A percentile compares a stretch with the other conserved stretches of the same genome.
Conservation (phyloP, 148 eudicot species). For the Silene conica region DNA sequence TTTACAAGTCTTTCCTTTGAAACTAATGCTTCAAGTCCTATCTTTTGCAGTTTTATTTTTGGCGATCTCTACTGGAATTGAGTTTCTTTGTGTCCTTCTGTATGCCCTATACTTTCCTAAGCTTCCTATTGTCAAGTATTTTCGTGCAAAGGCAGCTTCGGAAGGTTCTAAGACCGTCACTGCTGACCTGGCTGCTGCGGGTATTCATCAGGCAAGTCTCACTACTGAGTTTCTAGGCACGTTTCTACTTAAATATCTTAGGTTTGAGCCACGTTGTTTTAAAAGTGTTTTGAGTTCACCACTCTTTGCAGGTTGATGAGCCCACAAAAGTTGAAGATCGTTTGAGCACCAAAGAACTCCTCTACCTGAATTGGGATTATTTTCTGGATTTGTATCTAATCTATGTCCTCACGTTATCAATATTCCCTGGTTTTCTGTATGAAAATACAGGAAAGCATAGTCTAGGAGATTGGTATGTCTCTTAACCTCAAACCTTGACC, state of each 20-base stretch:
- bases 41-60: slow-evolving; percentile 38
- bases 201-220: slow-evolving; percentile 21
- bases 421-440: slow-evolving; percentile 71
- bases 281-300: not conserved
- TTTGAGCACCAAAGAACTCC: slow-evolving; percentile 44
- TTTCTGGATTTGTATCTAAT: slow-evolving; percentile 49
- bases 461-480: slow-evolving; percentile 55
- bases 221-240: not conserved
- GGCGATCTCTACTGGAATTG: slow-evolving; percentile 30
- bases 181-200: slow-evolving; percentile 46
- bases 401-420: slow-evolving; percentile 59
- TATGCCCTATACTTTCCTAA: slow-evolving; percentile 39
- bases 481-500: not conserved
- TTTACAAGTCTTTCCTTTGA: not conserved
- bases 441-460: slow-evolving; percentile 63
- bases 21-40: not conserved
- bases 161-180: slow-evolving; percentile 47
- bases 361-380: slow-evolving; percentile 56
- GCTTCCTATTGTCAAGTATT: slow-evolving; percentile 42
- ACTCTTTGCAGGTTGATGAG: slow-evolving; percentile 28
- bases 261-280: not conserved
- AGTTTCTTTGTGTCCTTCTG: slow-evolving; percentile 32
- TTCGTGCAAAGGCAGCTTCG: slow-evolving; percentile 34
- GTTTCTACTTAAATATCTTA: not conserved
- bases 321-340: slow-evolving; percentile 26